Percentiles rank a stretch among this genome's conserved stretches.
These are phyloP conservation scores for Sarcodon sp. DNA, from an alignment of 768 basidiomycete species.

Conservation along the genomic window DNA sequence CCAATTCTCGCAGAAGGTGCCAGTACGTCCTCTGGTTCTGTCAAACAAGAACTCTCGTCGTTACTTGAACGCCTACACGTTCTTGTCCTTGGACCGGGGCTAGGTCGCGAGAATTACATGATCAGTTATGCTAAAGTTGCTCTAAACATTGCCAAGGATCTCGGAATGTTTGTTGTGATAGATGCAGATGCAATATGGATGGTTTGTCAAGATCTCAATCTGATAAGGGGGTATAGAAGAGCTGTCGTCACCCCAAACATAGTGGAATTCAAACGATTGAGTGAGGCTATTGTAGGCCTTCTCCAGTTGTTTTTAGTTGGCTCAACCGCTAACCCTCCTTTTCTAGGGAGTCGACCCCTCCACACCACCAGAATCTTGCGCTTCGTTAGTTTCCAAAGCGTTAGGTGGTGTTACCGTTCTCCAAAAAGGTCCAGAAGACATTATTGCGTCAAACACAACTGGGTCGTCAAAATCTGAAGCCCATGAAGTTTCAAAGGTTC, in stretches of 20 bases:
- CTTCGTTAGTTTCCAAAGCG: conserved; percentile 53
- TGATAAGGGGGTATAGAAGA: conserved; percentile 76
- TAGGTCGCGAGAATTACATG: conserved; percentile 89
- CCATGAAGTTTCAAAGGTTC: conserved; percentile 23
- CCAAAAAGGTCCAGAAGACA: conserved; percentile 76
- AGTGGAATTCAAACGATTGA: conserved; percentile 81
- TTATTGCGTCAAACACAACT: conserved; percentile 69
- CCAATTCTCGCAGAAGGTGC: conserved; percentile 67
- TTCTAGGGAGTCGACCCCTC: conserved; percentile 35
- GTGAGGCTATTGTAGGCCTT: conserved; percentile 49
- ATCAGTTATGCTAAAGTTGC: conserved; percentile 70
- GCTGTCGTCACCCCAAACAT: conserved; percentile 92
- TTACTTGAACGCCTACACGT: conserved; percentile 83
- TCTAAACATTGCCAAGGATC: conserved; percentile 52
- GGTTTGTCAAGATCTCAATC: conserved; percentile 57
- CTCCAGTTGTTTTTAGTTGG: neutral
- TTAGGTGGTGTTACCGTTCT: conserved; percentile 86
- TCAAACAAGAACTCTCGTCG: conserved; percentile 42
- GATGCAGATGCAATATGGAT: conserved; percentile 91
- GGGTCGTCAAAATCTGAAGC: conserved; percentile 30
- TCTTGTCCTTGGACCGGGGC: conserved; percentile 86
- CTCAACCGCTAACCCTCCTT: neutral
- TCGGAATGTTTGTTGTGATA: conserved; percentile 81
- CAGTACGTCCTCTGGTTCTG: conserved; percentile 37
- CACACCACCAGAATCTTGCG: conserved; percentile 40